These are phyloP conservation scores for Trichoderma semiorbis DNA, from an alignment of 2,329 filamentous ascomycete genomes.

Conservation along the genomic window DNA sequence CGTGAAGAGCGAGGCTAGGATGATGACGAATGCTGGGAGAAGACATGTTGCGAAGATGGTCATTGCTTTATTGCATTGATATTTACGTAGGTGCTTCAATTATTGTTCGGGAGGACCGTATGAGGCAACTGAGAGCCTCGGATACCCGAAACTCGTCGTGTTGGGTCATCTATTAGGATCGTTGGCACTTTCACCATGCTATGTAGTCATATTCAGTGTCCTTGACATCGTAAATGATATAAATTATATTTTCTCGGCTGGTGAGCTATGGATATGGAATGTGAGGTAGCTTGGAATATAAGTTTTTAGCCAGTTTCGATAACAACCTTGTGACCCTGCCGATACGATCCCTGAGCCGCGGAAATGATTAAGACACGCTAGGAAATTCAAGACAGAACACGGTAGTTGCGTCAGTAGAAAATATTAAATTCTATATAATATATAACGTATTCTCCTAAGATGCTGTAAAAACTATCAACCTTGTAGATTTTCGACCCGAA, in stretches of 20 bases:
- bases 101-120: background rate
- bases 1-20: background rate
- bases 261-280: too few relatives aligned
- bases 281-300: background rate
- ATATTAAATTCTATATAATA: background rate
- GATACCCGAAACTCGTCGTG: background rate
- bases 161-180: background rate
- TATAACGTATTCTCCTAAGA: too few relatives aligned
- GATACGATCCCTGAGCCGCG: background rate
- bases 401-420: background rate
- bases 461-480: background rate
- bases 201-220: background rate
- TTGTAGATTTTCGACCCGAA: background rate
- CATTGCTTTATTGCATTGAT: background rate
- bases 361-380: background rate
- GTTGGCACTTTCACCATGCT: background rate
- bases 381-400: background rate
- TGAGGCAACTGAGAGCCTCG: background rate
- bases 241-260: background rate
- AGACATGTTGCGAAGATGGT: background rate
- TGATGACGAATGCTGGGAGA: background rate
- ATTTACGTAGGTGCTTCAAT: too few relatives aligned
- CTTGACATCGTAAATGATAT: background rate
- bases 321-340: background rate
- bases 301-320: background rate